These are phyloP conservation scores for Lasiodiplodia sp. DNA, from an alignment of 2,329 filamentous ascomycete species.

Conservation along the genomic window DNA sequence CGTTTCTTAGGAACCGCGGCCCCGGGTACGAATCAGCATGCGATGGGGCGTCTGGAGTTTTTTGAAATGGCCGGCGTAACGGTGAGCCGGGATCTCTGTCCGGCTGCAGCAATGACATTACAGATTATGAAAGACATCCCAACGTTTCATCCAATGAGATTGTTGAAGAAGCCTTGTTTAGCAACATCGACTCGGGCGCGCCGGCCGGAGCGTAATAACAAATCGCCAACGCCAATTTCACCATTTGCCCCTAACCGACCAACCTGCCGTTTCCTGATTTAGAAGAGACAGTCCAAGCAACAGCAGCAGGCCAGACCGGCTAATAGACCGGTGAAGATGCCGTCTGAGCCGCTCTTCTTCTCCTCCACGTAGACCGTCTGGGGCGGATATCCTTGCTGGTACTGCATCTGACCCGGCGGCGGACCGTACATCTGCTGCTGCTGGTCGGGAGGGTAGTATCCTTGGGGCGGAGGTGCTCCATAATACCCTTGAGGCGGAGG, in stretches of 20 bases:
- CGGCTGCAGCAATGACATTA: slow-evolving; percentile 6
- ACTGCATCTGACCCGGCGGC: slow-evolving; percentile 18
- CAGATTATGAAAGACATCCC: slow-evolving; percentile 1
- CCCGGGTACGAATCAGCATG: not conserved
- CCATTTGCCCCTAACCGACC: not conserved
- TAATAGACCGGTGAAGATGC: slow-evolving; percentile 10
- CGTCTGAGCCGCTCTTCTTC: slow-evolving; percentile 21
- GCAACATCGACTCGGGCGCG: slow-evolving; percentile 1
- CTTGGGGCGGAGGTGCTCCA: slow-evolving; percentile 14
- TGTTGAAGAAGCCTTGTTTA: not conserved
- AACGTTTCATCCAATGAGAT: not conserved
- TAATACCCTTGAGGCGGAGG: slow-evolving; percentile 11
- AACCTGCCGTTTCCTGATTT: not conserved
- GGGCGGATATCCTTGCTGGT: slow-evolving; percentile 23
- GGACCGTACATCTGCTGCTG: slow-evolving; percentile 21
- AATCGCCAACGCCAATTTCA: not conserved
- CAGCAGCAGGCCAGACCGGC: slow-evolving; percentile 20
- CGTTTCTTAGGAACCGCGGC: slow-evolving; percentile 4
- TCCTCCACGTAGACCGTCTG: slow-evolving; percentile 11
- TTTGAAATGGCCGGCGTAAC: not conserved
- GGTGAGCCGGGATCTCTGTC: not conserved
- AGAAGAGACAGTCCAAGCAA: slow-evolving; percentile 22
- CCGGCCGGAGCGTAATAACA: not conserved
- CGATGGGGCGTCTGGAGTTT: slow-evolving; percentile 5
- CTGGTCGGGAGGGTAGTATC: slow-evolving; percentile 17